phyloP scores from a whole-genome alignment of 306 rosid species.

The Leucaena leucocephala region DNA sequence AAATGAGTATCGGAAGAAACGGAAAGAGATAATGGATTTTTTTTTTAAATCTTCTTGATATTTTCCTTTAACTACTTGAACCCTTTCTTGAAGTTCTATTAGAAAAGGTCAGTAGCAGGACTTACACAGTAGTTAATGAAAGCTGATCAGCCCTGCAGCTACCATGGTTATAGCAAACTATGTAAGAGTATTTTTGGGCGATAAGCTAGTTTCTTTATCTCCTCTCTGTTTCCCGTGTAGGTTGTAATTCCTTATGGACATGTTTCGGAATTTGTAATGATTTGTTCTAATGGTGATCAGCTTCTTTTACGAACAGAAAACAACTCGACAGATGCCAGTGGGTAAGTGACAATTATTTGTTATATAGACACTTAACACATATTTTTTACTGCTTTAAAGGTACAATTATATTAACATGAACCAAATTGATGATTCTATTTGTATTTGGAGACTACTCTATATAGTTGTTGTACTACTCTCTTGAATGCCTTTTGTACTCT shows the following conservation, averaged over 20 bases:
- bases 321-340: conserved; percentile 55
- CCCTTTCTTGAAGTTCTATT: neutral
- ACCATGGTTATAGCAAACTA: conserved; percentile 20
- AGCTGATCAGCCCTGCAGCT: conserved; percentile 13
- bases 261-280: conserved; percentile 58
- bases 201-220: conserved; percentile 9
- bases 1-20: neutral
- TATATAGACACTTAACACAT: neutral
- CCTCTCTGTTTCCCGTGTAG: conserved; percentile 43
- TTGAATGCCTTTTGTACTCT: conserved; percentile 3
- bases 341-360: conserved; percentile 46
- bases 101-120: neutral
- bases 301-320: conserved; percentile 63
- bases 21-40: neutral
- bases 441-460: neutral
- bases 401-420: neutral
- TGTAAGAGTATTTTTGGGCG: neutral
- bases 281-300: conserved; percentile 56
- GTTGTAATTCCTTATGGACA: conserved; percentile 74
- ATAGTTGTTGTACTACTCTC: conserved; percentile 4
- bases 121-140: neutral
- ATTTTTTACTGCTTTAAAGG: neutral
- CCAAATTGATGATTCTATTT: neutral
- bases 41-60: neutral
- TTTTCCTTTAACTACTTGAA: neutral